phyloP scores from a whole-genome alignment of 345 rosid species.

The Geranium brycei region DNA sequence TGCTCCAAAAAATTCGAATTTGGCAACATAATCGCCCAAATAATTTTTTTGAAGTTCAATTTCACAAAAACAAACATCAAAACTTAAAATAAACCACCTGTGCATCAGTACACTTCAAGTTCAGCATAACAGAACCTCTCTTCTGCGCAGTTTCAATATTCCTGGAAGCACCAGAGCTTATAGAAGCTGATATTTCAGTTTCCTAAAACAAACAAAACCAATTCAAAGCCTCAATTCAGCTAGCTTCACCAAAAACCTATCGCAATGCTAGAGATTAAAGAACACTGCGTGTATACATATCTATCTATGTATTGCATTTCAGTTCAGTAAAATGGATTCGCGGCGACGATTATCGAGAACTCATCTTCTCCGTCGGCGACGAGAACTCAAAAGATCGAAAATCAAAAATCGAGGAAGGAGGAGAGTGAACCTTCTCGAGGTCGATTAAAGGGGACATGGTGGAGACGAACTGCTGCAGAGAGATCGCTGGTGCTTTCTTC shows the following conservation, averaged over 20 bases:
- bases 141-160: slow-evolving; percentile 53
- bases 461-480: slow-evolving; percentile 61
- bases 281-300: not conserved
- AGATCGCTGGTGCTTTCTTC: slow-evolving; percentile 34
- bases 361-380: not conserved
- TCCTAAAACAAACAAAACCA: slow-evolving; percentile 26
- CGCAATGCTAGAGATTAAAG: not conserved
- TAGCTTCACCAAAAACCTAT: not conserved
- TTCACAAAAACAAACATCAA: not conserved
- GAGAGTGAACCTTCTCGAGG: slow-evolving; percentile 45
- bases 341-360: not conserved
- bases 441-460: slow-evolving; percentile 58
- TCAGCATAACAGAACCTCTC: slow-evolving; percentile 63
- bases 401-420: not conserved
- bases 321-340: not conserved
- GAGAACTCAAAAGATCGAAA: not conserved
- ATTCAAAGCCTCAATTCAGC: not conserved
- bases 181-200: slow-evolving; percentile 71
- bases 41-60: not conserved
- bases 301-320: not conserved
- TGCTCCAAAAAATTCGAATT: not conserved
- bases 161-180: slow-evolving; percentile 50
- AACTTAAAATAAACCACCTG: slow-evolving; percentile 29
- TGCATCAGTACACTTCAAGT: slow-evolving; percentile 68
- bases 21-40: not conserved